Evolutionary conservation across 192 early-diverging fungal species (phyloP), one percentile per base, ranked within the genome.

Genomic region (Spinellus fusiger): DNA sequence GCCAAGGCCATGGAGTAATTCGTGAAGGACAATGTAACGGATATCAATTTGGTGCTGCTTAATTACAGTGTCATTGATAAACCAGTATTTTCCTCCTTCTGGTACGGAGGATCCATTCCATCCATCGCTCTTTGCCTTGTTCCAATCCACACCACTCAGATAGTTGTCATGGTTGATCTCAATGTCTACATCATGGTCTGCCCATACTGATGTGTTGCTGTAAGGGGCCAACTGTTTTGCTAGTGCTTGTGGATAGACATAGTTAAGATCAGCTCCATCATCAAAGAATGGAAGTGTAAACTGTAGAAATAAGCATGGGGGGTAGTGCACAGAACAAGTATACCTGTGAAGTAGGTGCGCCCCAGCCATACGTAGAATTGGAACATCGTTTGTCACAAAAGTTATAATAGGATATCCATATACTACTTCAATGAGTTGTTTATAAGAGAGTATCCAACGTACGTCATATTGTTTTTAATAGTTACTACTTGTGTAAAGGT

Each of bases 161-260:
- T 73, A 73, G 5, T 34, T 49, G 46, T 73, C 70, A 28, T 73
- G 70, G 26, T 73, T 73, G 47, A 73, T 61, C 20, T 60, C 70
- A 32, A 65, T 61, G 1, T 40, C 49, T 23, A 73, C 54, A 55
- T 73, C 70, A 46, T 48, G 51, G 4, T 50, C 34, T 22, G 59
- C 46, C 70, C 70, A 73, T 25, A 48, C 46, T 1, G 56, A 60
- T 1, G 61, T 61, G 31, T 49, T 63, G 23, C 32, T 54, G n/a
- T 55, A 66, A 6, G 60, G 60, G 5, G 58, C 61, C 23, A 73
- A n/a, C 20, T 73, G 70, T 28, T 67, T 73, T 0, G 70, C 70
- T 26, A 73, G 32, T 25, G 70, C 61, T 44, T 73, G 70, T 2
- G 70, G 70, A 49, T 73, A 67, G 1, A 67, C 50, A 34, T 67